Evolutionary conservation across 2,329 filamentous ascomycete species (phyloP), one percentile per base, ranked within the genome.

Genomic region (Intubia oerlemansii): DNA sequence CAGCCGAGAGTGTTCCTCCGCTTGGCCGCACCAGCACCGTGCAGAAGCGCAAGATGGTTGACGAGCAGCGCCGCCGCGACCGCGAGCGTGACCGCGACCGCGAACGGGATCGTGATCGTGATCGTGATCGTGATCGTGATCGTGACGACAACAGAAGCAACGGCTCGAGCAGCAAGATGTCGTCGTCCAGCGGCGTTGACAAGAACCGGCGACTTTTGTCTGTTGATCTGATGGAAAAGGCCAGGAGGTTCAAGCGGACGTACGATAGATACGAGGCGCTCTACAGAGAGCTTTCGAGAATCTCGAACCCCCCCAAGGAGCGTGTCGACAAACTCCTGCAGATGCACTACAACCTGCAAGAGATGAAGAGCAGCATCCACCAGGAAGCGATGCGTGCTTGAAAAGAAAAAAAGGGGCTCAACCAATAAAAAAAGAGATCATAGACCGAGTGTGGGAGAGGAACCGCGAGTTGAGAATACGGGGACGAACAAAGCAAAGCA

Each of bases 291-390:
- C 54, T 74, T 33, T 47, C 50, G 12, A 53, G 45, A 5, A 40
- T 62, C 36, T 51, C 54, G 21, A 53, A 65, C 28, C 63, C 66
- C 4, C 54, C 57, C 1, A 49, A 56, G 32, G 51, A 58, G 11
- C 59, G 63, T 41, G 44, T 72, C 29, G 48, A 50, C 5, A 44
- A 59, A 27, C 43, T 73, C 25, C 39, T 59, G 17, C 54, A 60
- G 10, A 63, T 72, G 64, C 58, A 62, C 32, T 47, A 54, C 17
- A 51, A 57, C 19, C 47, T 74, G 27, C 51, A 57, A 36, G 38
- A 38, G n/a, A 58, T 72, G 57, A 73, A 73, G 53, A 50, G 44
- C 37, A 56, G 66, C 33, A 72, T 74, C 25, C 60, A 66, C 39
- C 47, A 46, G 36, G 53, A 57, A 32, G 44, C 31, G 26, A 25